phyloP scores from a whole-genome alignment of 345 rosid species.

The Eucalyptus viminalis region DNA sequence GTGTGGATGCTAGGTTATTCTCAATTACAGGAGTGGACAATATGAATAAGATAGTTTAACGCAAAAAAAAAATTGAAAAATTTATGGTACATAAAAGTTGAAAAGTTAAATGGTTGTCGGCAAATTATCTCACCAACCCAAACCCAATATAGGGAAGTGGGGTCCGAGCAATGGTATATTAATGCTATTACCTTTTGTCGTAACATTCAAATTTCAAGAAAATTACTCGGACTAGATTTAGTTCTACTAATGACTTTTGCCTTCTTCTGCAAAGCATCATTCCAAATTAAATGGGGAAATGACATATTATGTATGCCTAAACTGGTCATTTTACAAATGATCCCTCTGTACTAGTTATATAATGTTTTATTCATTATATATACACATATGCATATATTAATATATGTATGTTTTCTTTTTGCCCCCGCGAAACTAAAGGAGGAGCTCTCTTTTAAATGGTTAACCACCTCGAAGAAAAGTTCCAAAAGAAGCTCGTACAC shows the following conservation, averaged over 20 bases:
- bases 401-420: not conserved
- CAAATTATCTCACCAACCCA: not conserved
- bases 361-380: not conserved
- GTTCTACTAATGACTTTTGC: not conserved
- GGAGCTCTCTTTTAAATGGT: not conserved
- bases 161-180: not conserved
- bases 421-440: not conserved
- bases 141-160: not conserved
- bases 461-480: not conserved
- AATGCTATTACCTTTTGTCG: no score
- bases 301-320: not conserved
- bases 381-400: not conserved
- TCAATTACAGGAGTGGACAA: not conserved
- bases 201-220: not conserved
- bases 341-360: not conserved
- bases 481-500: not conserved
- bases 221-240: not conserved
- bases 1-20: not conserved
- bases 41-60: not conserved
- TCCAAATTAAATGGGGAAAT: not conserved
- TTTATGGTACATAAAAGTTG: not conserved
- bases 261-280: not conserved
- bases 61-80: accelerated
- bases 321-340: not conserved
- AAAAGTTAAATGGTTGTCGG: not conserved